Percentiles rank a stretch among this genome's conserved stretches.
These are phyloP conservation scores for Pilasporangium apinafurcum DNA, from an alignment of 352 stramenopile genomes.

Conservation along the genomic window DNA sequence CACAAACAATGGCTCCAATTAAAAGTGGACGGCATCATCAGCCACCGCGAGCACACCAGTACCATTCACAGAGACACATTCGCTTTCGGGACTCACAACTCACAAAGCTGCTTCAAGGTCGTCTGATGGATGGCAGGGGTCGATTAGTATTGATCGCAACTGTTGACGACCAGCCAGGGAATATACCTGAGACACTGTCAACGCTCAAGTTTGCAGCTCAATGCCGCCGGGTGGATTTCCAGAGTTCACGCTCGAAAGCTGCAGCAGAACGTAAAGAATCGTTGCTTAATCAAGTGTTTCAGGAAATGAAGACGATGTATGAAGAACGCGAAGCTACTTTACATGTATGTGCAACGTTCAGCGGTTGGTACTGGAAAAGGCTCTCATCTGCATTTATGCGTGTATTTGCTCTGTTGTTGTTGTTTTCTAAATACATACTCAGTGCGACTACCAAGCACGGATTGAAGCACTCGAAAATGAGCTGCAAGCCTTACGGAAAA, in stretches of 20 bases:
- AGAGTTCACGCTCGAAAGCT: constrained; percentile 7
- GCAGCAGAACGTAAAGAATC: constrained; percentile 15
- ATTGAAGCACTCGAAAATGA: constrained; percentile 27
- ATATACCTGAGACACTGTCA: constrained; percentile 59
- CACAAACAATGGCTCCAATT: too few species aligned
- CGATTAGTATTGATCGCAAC: constrained; percentile 55
- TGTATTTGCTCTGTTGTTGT: not conserved
- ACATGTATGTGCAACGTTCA: constrained; percentile 16
- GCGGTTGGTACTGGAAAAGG: not conserved
- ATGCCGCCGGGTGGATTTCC: constrained; percentile 53
- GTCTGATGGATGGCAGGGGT: constrained; percentile 35
- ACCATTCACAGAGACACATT: constrained; percentile 20
- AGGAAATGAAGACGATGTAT: constrained; percentile 41
- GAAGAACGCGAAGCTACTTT: constrained; percentile 42
- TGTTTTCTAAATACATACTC: not conserved
- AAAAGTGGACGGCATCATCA: too few species aligned
- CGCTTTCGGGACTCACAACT: constrained; percentile 71
- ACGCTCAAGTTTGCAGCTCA: constrained; percentile 75
- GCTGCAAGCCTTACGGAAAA: constrained; percentile 11
- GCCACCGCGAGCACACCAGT: not conserved
- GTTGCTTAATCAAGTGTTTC: constrained; percentile 37
- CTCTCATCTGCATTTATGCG: not conserved
- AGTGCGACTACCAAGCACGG: constrained; percentile 30
- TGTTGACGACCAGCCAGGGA: constrained; percentile 40
- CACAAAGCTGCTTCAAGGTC: constrained; percentile 58